Base-by-base conservation (phyloP, 805 yeast species). In the Saturnispora galanensis region DNA sequence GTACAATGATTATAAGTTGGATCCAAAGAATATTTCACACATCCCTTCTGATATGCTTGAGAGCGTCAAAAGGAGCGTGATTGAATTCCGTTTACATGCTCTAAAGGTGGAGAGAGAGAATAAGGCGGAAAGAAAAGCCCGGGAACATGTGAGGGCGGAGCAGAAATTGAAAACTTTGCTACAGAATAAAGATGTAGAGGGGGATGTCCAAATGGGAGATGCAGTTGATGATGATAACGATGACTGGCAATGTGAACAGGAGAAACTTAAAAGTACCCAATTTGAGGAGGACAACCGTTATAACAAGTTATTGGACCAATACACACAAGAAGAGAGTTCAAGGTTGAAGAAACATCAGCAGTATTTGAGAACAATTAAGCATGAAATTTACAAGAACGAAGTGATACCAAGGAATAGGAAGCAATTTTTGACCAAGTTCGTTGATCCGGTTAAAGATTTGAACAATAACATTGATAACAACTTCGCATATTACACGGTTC, bases 31-130 rank as follows among this genome's bases (percentile, higher is more conserved):
- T 52, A 56, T 80, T 44, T 62, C 68, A 11, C 84, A 76, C 50
- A 71, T 79, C 4, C 84, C 85, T 2, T 58, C 62, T 18, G 72
- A 73, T 21, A 63, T 74, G 65, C 58, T 72, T 38, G 79, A 76
- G 16, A 64, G 62, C n/a, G 73, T 79, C 32, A 70, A 67, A 15
- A 67, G 68, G 45, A 77, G 74, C 46, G 71, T 80, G 45, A 65
- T 77, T 46, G 73, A 70, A 48, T 80, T 80, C 55, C 60, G 85
- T 53, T 63, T 77, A 17, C 70, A 69, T 36, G 80, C 79, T 26
- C 54, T 77, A 42, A 69, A 69, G 35, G 59, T 74, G 26, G 84
- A 79, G 45, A 66, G 68, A 43, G 67, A 67, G 39, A 73, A 75
- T 38, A 66, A 81, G 36, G 72, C 69, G 41, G 64, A 64, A 46